phyloP scores from a whole-genome alignment of 768 basidiomycete species.

The Coprinopsis strossmayeri region DNA sequence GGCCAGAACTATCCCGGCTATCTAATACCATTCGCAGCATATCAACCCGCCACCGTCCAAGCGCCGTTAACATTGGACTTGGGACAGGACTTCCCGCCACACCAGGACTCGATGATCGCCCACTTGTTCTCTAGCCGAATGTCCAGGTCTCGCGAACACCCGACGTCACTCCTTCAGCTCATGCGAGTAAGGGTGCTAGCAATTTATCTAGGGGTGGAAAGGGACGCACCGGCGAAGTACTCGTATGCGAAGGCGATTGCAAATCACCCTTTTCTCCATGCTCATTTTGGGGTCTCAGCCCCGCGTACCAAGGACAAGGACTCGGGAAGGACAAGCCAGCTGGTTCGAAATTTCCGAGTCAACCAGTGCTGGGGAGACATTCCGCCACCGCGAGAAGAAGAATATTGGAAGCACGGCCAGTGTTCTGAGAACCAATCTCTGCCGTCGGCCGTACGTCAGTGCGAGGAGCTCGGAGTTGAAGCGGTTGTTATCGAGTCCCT shows the following conservation, averaged over 20 bases:
- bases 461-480: neutral
- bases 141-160: no score
- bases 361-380: neutral
- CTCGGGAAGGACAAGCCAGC: neutral
- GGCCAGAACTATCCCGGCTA: no score
- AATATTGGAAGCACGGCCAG: neutral
- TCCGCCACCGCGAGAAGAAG: neutral
- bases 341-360: neutral
- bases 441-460: neutral
- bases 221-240: neutral
- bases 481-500: neutral
- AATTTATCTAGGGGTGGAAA: no score
- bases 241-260: neutral
- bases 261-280: neutral
- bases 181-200: no score
- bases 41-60: no score
- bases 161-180: no score
- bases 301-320: neutral
- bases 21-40: no score
- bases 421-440: neutral
- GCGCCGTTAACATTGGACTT: no score
- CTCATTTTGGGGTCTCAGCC: neutral
- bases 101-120: no score
- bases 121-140: no score
- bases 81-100: no score